Evolutionary conservation across 495 filamentous ascomycete genomes (phyloP), one percentile per base, ranked within the genome.

Genomic region (Daldinia decipiens): DNA sequence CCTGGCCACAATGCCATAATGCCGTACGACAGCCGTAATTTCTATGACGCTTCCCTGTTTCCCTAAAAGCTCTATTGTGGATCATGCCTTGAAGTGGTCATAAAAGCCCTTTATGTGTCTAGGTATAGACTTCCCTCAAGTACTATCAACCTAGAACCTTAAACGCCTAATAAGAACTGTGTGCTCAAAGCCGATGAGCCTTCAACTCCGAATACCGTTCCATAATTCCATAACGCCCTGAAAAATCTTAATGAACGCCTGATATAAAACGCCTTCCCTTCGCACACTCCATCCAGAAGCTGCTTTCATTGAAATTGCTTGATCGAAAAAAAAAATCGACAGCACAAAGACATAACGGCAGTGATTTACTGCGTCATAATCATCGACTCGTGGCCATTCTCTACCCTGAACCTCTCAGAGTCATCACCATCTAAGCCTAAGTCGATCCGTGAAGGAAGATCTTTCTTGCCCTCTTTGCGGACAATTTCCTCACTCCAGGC

Each of bases 401-500:
- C 77, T 15, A 19, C 61, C 39, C 60, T 70, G 77, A 62, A 80
- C 77, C 31, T 69, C 45, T 78, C 79, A 21, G 73, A 72, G 43
- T 82, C 79, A 65, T 78, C 85, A 69, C 74, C 79, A 73, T 87
- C 85, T 3, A 97, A 84, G 8, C 92, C 93, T 43, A 97, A 81
- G 29, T 91, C 89, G 56, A 97, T 82, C 39, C 80, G 81, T 19
- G 88, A 83, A 1, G 93, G 95, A 8, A 98, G 77, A 68, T 94
- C 88, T 72, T 88, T 91, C 73, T 91, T 94, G 38, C 86, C 82
- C 31, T 90, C 86, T 40, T 76, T 76, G 65, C 92, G 81, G 13
- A 91, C 92, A 67, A 90, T 90, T 13, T 88, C 82, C 81, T 99
- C 94, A 6, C 93, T 89, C 92, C 94, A 98, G 2, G 89, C 88